A percentile compares a stretch with the other conserved stretches of the same genome.
phyloP scores from a whole-genome alignment of 2,329 filamentous ascomycete genomes.

The Colletotrichum sp. region DNA sequence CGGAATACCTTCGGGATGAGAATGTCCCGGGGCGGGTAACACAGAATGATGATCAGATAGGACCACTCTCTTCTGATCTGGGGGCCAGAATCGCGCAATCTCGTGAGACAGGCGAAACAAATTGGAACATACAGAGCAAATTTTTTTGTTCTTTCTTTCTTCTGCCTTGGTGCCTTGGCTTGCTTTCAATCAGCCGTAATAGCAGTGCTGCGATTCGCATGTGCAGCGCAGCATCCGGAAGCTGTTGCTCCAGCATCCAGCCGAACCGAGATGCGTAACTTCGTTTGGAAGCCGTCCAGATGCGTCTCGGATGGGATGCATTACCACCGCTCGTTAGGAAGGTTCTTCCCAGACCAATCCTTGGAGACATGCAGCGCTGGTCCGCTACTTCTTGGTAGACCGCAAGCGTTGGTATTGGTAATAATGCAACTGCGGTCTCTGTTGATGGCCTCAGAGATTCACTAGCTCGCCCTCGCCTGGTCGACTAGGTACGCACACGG shows the following conservation, averaged over 20 bases:
- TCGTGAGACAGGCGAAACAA: neutral
- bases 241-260: neutral
- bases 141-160: neutral
- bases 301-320: neutral
- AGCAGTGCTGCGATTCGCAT: neutral
- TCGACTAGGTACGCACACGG: neutral
- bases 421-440: neutral
- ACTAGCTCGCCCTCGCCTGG: neutral
- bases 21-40: neutral
- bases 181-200: neutral
- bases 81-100: slow-evolving; percentile 8
- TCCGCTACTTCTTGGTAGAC: neutral
- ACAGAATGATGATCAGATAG: slow-evolving; percentile 1
- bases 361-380: neutral
- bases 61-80: slow-evolving; percentile 18
- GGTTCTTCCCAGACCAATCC: neutral
- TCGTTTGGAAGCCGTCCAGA: neutral
- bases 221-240: slow-evolving; percentile 7
- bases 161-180: neutral
- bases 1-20: slow-evolving; percentile 20
- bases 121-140: neutral
- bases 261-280: neutral
- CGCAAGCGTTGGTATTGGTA: neutral
- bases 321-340: neutral
- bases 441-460: neutral